A percentile compares a stretch with the other conserved stretches of the same genome.
Conservation (phyloP, 345 rosid species). For the Euphorbia peplus region DNA sequence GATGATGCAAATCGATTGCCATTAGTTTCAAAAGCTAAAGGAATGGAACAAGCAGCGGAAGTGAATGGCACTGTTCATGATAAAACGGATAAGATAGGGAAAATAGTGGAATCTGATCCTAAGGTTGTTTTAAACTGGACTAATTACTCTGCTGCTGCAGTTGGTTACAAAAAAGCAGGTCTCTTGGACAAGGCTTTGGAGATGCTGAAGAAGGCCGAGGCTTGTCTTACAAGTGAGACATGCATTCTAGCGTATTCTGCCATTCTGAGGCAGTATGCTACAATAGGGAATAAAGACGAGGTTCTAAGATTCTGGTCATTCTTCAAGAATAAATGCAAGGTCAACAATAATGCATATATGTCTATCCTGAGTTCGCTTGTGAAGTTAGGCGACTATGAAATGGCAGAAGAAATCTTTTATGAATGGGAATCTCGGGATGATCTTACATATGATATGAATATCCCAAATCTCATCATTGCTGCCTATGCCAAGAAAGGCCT, state of each 20-base stretch:
- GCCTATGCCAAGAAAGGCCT: slow-evolving; percentile 35
- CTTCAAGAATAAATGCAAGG: too few species aligned
- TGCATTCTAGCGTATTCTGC: slow-evolving; percentile 9
- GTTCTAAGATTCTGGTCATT: slow-evolving; percentile 23
- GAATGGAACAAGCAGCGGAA: slow-evolving; percentile 12
- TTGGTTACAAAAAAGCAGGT: slow-evolving; percentile 24
- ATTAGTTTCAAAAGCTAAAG: too few species aligned
- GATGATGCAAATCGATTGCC: too few species aligned
- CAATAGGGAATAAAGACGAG: slow-evolving; percentile 37
- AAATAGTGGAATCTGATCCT: slow-evolving; percentile 22
- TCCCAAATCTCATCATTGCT: slow-evolving; percentile 30
- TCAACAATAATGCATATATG: too few species aligned
- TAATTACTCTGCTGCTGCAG: slow-evolving; percentile 18
- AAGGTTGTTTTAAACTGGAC: slow-evolving; percentile 22
- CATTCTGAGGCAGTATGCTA: slow-evolving; percentile 30
- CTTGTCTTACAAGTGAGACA: background rate
- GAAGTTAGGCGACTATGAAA: too few species aligned
- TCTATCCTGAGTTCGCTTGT: too few species aligned
- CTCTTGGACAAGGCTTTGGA: slow-evolving; percentile 28
- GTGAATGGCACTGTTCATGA: slow-evolving; percentile 21
- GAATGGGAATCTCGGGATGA: slow-evolving; percentile 39
- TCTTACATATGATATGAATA: slow-evolving; percentile 7
- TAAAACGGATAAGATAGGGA: slow-evolving; percentile 24
- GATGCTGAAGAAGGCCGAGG: slow-evolving; percentile 24
- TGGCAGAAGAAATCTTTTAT: background rate